These are phyloP conservation scores for Amyloporia xantha DNA, from an alignment of 768 basidiomycete genomes.

Conservation along the genomic window DNA sequence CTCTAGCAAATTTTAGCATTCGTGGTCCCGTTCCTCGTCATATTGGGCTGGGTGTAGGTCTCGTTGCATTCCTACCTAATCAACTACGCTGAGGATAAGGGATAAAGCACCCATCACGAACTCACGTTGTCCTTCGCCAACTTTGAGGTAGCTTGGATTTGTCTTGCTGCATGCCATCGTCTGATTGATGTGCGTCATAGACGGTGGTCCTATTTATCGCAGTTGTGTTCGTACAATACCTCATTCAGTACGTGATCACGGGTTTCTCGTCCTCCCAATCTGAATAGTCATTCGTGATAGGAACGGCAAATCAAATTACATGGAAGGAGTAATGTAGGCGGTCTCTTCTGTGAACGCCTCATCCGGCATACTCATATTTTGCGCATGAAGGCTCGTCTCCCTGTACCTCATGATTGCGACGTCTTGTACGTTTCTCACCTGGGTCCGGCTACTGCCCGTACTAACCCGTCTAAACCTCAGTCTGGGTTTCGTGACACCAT, in stretches of 20 bases:
- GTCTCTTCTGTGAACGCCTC: too few species aligned
- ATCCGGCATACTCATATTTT: too few species aligned
- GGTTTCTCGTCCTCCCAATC: too few species aligned
- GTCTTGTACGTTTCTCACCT: slow-evolving; percentile 41
- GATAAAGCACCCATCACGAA: slow-evolving; percentile 52
- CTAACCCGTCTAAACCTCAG: too few species aligned
- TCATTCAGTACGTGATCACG: slow-evolving; percentile 24
- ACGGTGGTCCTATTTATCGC: slow-evolving; percentile 84
- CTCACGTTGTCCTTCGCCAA: slow-evolving; percentile 79
- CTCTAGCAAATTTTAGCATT: slow-evolving; percentile 78
- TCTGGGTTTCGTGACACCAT: slow-evolving; percentile 31
- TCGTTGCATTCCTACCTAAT: slow-evolving; percentile 10
- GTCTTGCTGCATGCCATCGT: not conserved
- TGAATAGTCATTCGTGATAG: too few species aligned
- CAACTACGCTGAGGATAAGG: not conserved
- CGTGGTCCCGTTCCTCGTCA: slow-evolving; percentile 81
- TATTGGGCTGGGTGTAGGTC: slow-evolving; percentile 80
- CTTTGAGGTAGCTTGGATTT: slow-evolving; percentile 62
- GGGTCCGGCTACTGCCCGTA: not conserved
- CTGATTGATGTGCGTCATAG: slow-evolving; percentile 26
- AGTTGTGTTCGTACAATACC: slow-evolving; percentile 80
- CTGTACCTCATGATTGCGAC: slow-evolving; percentile 77
- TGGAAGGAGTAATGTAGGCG: slow-evolving; percentile 80
- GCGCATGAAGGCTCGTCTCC: slow-evolving; percentile 36
- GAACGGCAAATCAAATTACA: slow-evolving; percentile 84